Percentiles rank a stretch among this genome's conserved stretches.
phyloP scores from a whole-genome alignment of 2,329 filamentous ascomycete genomes.

The Cladosporium sp. region DNA sequence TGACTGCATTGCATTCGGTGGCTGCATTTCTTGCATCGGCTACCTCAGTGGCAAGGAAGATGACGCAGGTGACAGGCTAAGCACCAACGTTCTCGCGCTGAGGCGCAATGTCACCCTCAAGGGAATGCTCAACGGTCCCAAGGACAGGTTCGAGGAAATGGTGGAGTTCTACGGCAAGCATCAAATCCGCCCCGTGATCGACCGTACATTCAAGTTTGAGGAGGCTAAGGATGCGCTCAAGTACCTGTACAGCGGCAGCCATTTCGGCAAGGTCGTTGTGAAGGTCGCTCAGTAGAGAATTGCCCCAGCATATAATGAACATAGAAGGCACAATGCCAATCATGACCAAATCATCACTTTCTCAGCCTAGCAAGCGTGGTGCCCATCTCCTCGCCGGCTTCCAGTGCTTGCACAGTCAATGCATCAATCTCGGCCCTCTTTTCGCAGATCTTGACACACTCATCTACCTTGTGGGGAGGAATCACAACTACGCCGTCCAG shows the following conservation, averaged over 20 bases:
- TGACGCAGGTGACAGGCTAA: conserved; percentile 53
- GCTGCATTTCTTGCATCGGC: conserved; percentile 43
- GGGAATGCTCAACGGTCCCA: conserved; percentile 60
- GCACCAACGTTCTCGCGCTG: conserved; percentile 60
- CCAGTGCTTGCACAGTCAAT: conserved; percentile 35
- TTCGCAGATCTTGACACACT: conserved; percentile 36
- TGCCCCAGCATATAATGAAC: not conserved
- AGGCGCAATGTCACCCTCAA: conserved; percentile 55
- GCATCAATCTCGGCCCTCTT: conserved; percentile 40
- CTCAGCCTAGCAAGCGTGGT: conserved; percentile 38
- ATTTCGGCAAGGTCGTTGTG: conserved; percentile 42
- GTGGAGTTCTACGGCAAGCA: conserved; percentile 44
- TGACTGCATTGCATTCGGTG: conserved; percentile 43
- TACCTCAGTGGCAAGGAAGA: conserved; percentile 58
- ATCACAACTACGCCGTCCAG: conserved; percentile 34
- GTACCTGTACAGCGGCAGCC: conserved; percentile 38
- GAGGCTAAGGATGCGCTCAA: conserved; percentile 38
- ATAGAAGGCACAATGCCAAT: not conserved
- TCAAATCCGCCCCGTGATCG: conserved; percentile 44
- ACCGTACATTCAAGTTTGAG: conserved; percentile 42
- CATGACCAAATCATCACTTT: conserved; percentile 26
- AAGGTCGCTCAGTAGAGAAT: conserved; percentile 25
- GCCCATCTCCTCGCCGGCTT: conserved; percentile 38
- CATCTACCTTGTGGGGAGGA: conserved; percentile 31
- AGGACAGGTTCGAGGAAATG: conserved; percentile 52